phyloP scores from a whole-genome alignment of 257 asterid genomes.

The Solanum ossicruentum region DNA sequence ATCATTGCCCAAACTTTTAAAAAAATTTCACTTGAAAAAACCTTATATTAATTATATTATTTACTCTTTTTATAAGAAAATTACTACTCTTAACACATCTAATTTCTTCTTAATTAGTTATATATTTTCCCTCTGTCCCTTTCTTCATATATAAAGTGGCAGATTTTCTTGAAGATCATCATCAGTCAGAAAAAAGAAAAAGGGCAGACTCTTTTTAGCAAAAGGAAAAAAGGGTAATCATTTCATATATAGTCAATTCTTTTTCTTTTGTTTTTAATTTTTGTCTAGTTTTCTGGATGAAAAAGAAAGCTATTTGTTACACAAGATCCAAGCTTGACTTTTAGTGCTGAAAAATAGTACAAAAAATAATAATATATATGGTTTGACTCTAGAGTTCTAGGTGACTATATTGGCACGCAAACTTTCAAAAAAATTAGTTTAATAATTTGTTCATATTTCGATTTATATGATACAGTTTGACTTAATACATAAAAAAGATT shows the following conservation, averaged over 20 bases:
- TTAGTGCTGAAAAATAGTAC: not conserved
- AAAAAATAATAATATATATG: not conserved
- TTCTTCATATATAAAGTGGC: not conserved
- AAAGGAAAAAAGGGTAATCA: not conserved
- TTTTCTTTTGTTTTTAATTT: not conserved
- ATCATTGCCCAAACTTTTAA: not conserved
- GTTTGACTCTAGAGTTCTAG: not conserved
- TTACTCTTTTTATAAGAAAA: not conserved
- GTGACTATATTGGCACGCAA: not conserved
- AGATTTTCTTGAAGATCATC: not conserved
- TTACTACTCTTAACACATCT: not conserved
- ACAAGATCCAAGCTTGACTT: not conserved
- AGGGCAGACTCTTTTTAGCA: not conserved
- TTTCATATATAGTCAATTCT: not conserved
- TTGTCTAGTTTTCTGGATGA: not conserved
- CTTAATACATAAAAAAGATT: no score
- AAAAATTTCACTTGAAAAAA: not conserved
- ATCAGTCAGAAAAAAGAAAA: not conserved
- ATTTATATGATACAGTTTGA: no score
- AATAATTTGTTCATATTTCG: not conserved
- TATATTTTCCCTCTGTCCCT: not conserved
- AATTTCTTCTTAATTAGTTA: not conserved
- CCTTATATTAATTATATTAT: not conserved
- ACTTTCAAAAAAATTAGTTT: not conserved
- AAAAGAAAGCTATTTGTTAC: not conserved